A percentile compares a stretch with the other conserved stretches of the same genome.
These are phyloP conservation scores for Narthecium ossifragum DNA, from an alignment of 106 monocot genomes.

Conservation along the genomic window DNA sequence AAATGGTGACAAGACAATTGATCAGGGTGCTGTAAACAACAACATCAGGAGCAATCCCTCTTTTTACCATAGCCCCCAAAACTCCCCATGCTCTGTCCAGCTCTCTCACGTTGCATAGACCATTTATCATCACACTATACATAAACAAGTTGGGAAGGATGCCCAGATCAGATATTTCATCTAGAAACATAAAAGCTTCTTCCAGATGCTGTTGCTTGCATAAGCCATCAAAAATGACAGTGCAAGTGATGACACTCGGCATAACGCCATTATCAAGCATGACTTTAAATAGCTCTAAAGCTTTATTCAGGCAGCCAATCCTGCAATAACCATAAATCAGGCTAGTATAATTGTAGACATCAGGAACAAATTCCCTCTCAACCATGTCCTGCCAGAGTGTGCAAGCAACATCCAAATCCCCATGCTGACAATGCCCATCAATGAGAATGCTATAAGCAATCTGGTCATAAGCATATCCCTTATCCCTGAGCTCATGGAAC, in stretches of 20 bases:
- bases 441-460: slow-evolving; percentile 20
- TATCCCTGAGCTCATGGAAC: slow-evolving; percentile 8
- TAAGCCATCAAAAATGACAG: slow-evolving; percentile 9
- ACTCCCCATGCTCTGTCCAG: slow-evolving; percentile 4
- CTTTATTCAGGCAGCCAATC: slow-evolving; percentile 13
- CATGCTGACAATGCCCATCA: slow-evolving; percentile 18
- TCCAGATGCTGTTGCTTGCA: background rate
- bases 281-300: slow-evolving; percentile 6
- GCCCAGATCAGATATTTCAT: slow-evolving; percentile 3
- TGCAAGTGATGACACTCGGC: slow-evolving; percentile 26
- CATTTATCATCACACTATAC: slow-evolving; percentile 14
- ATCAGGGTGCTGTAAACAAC: slow-evolving; percentile 20
- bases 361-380: slow-evolving; percentile 11
- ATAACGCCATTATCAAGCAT: slow-evolving; percentile 9
- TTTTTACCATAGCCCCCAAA: slow-evolving; percentile 14
- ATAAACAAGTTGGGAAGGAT: slow-evolving; percentile 9
- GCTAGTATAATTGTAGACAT: slow-evolving; percentile 22
- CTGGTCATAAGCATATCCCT: slow-evolving; percentile 3
- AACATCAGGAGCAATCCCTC: slow-evolving; percentile 19
- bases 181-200: slow-evolving; percentile 15
- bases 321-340: slow-evolving; percentile 19
- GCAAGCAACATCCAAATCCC: slow-evolving; percentile 16
- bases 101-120: slow-evolving; percentile 16
- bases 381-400: slow-evolving; percentile 16
- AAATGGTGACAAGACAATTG: slow-evolving; percentile 15